phyloP scores from a whole-genome alignment of 306 rosid genomes.

The Prunus persica region DNA sequence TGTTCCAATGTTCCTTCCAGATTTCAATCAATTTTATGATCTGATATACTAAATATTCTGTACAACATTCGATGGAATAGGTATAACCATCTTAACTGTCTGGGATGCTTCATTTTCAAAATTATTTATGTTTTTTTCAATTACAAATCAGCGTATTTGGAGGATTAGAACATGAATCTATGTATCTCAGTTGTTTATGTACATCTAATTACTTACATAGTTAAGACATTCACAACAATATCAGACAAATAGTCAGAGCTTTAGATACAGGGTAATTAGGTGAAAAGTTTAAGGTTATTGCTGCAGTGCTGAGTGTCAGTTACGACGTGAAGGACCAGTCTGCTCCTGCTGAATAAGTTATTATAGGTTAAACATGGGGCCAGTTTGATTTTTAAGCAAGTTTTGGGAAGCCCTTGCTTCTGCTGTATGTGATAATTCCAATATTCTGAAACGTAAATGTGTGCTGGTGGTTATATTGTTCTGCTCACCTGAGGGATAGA shows the following conservation, averaged over 20 bases:
- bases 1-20: background rate
- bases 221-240: background rate
- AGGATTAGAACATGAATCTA: background rate
- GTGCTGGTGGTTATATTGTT: background rate
- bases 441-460: too few species aligned
- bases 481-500: background rate
- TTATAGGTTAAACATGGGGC: background rate
- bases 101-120: background rate
- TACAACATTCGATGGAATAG: background rate
- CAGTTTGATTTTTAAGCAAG: too few species aligned
- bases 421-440: too few species aligned
- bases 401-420: too few species aligned
- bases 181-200: background rate
- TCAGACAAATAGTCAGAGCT: background rate
- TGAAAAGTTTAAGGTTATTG: background rate
- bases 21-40: background rate
- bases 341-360: constrained; percentile 13
- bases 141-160: background rate
- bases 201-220: background rate
- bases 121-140: background rate
- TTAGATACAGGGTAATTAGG: background rate
- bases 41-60: background rate
- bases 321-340: background rate
- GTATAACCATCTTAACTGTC: background rate
- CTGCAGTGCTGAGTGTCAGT: background rate